Base-by-base conservation (phyloP, 2,329 filamentous ascomycete species). In the Coniella lustricola region DNA sequence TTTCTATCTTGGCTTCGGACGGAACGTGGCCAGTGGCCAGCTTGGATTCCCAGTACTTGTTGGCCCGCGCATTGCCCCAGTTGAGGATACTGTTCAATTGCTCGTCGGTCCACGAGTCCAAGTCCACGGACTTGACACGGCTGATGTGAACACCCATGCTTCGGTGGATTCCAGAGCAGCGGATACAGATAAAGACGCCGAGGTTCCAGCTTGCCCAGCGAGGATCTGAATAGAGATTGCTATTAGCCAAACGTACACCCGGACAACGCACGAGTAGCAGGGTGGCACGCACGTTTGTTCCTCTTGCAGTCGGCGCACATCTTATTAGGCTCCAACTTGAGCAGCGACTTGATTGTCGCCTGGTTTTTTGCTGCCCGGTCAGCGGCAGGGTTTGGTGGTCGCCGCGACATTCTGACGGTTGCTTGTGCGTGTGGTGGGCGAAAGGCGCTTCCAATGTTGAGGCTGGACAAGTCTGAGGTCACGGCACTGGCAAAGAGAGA, bases 131-230 rank as follows among this genome's bases (percentile, higher is more conserved):
- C 68, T 98, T 98, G 67, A 98, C 93, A 68, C 87, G 81, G 69
- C 90, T 96, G 67, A 98, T 96, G 71, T 98, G 93, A 54, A 91
- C 97, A 61, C 93, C 93, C 90, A 98, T 97, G 58, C 91, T 90
- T 63, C 93, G 87, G 71, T 98, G 93, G 63, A 98, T 95, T 62
- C 94, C 94, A 16, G 93, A 98, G 71, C 93, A 98, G 64, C 90
- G 85, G 66, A 98, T 98, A 75, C 93, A 98, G 62, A 98, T 76
- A 65, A 98, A 98, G 63, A 98, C 83, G 60, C 93, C 93, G 47
- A 98, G 72, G 66, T 98, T 98, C 93, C 93, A 98, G 64, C 90
- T 96, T 29, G 93, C 93, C 93, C 93, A 98, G 85, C 93, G 81
- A 53, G 93, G 93, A 72, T 96, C 89, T 95, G 64, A 35, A 34